Evolutionary conservation across 805 yeast genomes (phyloP).

Genomic region (Candida endomychidarum): DNA sequence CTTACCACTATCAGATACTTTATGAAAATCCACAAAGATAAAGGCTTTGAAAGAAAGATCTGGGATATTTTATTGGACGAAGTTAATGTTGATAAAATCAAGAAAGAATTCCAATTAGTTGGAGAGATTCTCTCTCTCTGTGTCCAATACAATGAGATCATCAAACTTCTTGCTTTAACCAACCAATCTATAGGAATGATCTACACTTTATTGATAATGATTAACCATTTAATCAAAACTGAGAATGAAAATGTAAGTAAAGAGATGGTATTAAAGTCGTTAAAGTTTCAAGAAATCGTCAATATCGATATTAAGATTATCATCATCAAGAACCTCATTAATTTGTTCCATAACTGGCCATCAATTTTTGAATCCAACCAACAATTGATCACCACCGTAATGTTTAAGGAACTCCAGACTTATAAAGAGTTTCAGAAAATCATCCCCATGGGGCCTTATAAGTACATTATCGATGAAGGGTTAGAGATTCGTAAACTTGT

Average conservation of each 20-base stretch:
- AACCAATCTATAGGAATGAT: slow-evolving; percentile 18
- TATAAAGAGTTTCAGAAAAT: slow-evolving; percentile 58
- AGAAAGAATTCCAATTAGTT: slow-evolving; percentile 26
- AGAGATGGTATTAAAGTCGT: slow-evolving; percentile 17
- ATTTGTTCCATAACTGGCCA: slow-evolving; percentile 13
- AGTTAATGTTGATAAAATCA: slow-evolving; percentile 13
- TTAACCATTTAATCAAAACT: slow-evolving; percentile 23
- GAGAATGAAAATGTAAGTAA: slow-evolving; percentile 15
- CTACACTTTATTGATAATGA: slow-evolving; percentile 33
- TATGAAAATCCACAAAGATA: slow-evolving; percentile 19
- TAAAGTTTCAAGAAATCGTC: slow-evolving; percentile 24
- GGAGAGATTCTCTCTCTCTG: slow-evolving; percentile 39
- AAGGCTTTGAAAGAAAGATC: slow-evolving; percentile 24
- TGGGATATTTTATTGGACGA: slow-evolving; percentile 19
- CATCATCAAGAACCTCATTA: slow-evolving; percentile 15
- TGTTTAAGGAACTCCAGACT: slow-evolving; percentile 55
- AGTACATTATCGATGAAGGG: slow-evolving; percentile 78
- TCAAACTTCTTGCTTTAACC: slow-evolving; percentile 10
- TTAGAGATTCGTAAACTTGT: slow-evolving; percentile 69
- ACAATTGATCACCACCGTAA: slow-evolving; percentile 39
- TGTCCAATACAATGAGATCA: slow-evolving; percentile 19
- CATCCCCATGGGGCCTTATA: slow-evolving; percentile 85
- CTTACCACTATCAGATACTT: slow-evolving; percentile 23
- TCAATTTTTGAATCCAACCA: slow-evolving; percentile 18
- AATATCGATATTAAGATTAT: slow-evolving; percentile 50